phyloP scores from a whole-genome alignment of 352 stramenopile species.

The Peronospora belbahrii region DNA sequence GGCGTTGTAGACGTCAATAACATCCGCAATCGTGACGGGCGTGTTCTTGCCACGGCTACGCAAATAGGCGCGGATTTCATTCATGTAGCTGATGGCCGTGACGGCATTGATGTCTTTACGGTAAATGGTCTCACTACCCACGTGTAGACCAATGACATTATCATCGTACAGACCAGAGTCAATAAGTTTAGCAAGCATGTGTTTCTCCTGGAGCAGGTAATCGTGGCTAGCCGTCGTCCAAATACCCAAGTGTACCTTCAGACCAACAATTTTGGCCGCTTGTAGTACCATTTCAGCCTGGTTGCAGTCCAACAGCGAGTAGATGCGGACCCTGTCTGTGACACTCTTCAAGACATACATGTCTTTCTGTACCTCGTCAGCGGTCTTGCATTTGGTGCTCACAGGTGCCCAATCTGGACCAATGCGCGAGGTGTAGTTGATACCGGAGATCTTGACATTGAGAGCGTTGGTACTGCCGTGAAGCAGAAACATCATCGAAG shows the following conservation, averaged over 20 bases:
- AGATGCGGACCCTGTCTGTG: constrained; percentile 56
- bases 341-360: constrained; percentile 41
- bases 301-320: constrained; percentile 52
- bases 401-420: constrained; percentile 38
- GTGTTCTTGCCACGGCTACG: constrained; percentile 32
- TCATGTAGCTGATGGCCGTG: constrained; percentile 51
- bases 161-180: constrained; percentile 32
- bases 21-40: constrained; percentile 60
- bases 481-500: constrained; percentile 12
- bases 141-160: constrained; percentile 45
- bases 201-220: constrained; percentile 41
- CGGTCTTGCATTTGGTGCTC: constrained; percentile 39
- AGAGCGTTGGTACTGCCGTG: constrained; percentile 17
- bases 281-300: constrained; percentile 38
- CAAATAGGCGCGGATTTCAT: constrained; percentile 48
- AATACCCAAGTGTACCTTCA: constrained; percentile 57
- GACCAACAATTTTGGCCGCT: constrained; percentile 32
- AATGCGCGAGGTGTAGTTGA: constrained; percentile 74
- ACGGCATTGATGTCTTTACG: constrained; percentile 40
- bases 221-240: constrained; percentile 39
- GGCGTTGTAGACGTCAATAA: constrained; percentile 61
- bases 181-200: constrained; percentile 35
- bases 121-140: constrained; percentile 69
- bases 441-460: constrained; percentile 52
- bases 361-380: constrained; percentile 39